These are phyloP conservation scores for Circinella minor DNA, from an alignment of 371 early-diverging fungal genomes.

Conservation along the genomic window DNA sequence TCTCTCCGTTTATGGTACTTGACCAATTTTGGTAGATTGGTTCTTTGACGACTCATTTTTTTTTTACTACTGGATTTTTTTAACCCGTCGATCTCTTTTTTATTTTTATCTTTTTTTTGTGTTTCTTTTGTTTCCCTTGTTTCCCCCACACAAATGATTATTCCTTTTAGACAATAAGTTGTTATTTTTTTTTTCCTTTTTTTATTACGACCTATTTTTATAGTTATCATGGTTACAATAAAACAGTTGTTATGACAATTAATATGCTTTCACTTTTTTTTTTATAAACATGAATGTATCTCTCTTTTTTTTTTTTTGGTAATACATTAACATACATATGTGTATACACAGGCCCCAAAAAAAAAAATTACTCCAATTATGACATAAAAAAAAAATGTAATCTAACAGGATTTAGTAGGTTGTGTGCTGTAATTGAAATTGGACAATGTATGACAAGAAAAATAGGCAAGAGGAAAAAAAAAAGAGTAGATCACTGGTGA, in stretches of 20 bases:
- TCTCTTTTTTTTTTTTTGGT: too few species aligned
- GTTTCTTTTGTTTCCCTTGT: too few species aligned
- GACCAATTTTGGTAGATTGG: constrained; percentile 2
- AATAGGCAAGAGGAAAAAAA: background rate
- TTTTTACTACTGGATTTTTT: background rate
- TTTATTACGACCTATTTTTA: background rate
- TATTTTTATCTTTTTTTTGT: background rate
- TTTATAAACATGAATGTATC: too few species aligned
- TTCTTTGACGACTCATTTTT: background rate
- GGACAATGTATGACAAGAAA: constrained; percentile 6
- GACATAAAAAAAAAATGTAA: background rate
- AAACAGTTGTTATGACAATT: background rate
- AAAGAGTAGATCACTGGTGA: background rate
- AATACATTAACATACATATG: too few species aligned
- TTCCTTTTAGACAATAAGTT: background rate
- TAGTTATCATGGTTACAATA: background rate
- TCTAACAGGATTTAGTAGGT: constrained; percentile 6
- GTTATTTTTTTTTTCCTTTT: background rate
- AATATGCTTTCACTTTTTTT: too few species aligned
- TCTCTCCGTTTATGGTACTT: constrained; percentile 6
- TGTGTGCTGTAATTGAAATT: constrained; percentile 2
- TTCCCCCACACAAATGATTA: too few species aligned
- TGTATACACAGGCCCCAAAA: too few species aligned
- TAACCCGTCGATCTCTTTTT: background rate
- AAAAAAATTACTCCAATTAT: too few species aligned